phyloP scores from a whole-genome alignment of 2,329 filamentous ascomycete species.

The Huntiella decipiens region DNA sequence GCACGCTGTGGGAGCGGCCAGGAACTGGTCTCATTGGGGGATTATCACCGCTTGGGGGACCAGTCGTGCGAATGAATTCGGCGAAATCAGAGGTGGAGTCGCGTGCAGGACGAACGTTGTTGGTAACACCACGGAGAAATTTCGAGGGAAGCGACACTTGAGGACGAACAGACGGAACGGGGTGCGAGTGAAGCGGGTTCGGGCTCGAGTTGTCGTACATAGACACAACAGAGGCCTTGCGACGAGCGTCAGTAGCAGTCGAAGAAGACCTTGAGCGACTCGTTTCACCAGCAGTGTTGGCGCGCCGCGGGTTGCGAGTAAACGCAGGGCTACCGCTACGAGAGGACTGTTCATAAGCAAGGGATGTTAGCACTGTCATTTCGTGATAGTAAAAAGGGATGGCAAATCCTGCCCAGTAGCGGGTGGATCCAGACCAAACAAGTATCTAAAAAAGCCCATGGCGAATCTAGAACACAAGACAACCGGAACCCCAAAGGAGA shows the following conservation, averaged over 20 bases:
- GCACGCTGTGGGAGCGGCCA: conserved; percentile 21
- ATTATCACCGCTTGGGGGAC: conserved; percentile 35
- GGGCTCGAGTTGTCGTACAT: conserved; percentile 10
- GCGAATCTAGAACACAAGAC: neutral
- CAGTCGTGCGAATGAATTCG: conserved; percentile 75
- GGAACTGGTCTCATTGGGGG: conserved; percentile 15
- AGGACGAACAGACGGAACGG: conserved; percentile 1
- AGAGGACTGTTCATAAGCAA: conserved; percentile 5
- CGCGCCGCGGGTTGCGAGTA: conserved; percentile 25
- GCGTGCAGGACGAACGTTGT: conserved; percentile 49
- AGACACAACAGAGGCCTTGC: conserved; percentile 11
- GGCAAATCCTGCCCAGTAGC: no score
- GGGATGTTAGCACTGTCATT: conserved; percentile 1
- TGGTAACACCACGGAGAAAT: neutral
- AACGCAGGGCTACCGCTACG: conserved; percentile 22
- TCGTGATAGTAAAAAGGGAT: neutral
- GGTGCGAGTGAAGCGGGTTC: conserved; percentile 10
- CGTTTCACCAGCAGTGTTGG: conserved; percentile 24
- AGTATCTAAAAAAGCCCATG: no score
- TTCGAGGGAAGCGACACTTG: conserved; percentile 12
- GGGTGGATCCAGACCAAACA: no score
- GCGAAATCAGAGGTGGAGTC: conserved; percentile 70
- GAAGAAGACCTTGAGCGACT: conserved; percentile 32
- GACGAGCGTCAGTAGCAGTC: conserved; percentile 18
- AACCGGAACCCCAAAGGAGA: neutral